phyloP scores from a whole-genome alignment of 1,284 basidiomycete species.

The Psilocybe mexicana region DNA sequence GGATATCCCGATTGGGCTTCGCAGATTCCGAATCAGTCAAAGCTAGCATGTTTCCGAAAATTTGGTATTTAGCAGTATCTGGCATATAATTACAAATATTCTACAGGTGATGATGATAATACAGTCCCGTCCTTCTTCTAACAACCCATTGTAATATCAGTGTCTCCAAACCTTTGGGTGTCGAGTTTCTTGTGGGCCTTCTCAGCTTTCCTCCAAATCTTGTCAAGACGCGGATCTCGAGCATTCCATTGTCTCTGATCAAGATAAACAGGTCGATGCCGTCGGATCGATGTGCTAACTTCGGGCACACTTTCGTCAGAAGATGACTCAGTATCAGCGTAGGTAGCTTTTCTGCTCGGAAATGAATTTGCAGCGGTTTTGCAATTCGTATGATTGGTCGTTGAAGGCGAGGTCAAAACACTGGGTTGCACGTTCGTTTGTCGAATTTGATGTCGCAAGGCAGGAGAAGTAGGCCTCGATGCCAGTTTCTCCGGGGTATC shows the following conservation, averaged over 20 bases:
- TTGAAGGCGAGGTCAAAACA: neutral
- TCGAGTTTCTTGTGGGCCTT: slow-evolving; percentile 19
- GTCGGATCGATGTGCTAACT: slow-evolving; percentile 19
- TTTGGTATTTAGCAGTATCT: too few relatives aligned
- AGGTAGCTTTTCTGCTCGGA: neutral
- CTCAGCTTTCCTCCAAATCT: slow-evolving; percentile 25
- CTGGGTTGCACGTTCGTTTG: neutral
- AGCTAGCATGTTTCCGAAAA: too few relatives aligned
- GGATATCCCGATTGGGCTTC: neutral
- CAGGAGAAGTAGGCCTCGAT: slow-evolving; percentile 3
- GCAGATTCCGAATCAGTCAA: neutral
- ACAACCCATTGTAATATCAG: neutral
- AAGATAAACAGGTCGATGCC: slow-evolving; percentile 35
- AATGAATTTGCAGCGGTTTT: neutral
- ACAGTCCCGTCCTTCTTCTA: neutral
- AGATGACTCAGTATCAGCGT: slow-evolving; percentile 9
- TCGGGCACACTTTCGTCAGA: slow-evolving; percentile 21
- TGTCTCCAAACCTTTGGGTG: neutral
- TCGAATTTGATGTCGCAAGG: neutral
- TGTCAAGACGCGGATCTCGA: slow-evolving; percentile 29
- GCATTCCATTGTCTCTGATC: slow-evolving; percentile 36
- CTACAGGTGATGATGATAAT: too few relatives aligned
- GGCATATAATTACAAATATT: too few relatives aligned
- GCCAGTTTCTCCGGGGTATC: neutral
- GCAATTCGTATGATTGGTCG: neutral